phyloP scores from a whole-genome alignment of 257 asterid genomes.

The Echites panduratus region DNA sequence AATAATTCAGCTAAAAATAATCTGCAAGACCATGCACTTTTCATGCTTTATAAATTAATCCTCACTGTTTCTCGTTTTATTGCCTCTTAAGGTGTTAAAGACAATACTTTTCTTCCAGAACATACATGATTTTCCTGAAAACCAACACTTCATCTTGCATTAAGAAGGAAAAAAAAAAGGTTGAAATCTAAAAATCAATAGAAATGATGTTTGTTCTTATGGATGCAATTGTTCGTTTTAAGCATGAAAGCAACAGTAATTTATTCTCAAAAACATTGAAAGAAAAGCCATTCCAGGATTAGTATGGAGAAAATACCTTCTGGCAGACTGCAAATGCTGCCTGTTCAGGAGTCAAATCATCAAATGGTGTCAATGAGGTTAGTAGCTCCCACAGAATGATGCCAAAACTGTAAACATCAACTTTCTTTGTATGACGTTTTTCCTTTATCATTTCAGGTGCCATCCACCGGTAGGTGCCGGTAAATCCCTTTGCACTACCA shows the following conservation, averaged over 20 bases:
- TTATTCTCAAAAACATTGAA: background rate
- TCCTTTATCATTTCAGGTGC: slow-evolving; percentile 98
- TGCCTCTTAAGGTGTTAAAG: background rate
- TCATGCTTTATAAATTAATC: background rate
- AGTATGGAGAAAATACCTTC: slow-evolving; percentile 48
- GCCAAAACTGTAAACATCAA: slow-evolving; percentile 88
- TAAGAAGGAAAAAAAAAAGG: background rate
- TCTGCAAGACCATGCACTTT: background rate
- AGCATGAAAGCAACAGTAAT: background rate
- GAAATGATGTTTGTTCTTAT: background rate
- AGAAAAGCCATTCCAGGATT: background rate
- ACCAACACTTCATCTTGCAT: background rate
- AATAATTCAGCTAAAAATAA: background rate
- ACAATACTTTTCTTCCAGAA: background rate
- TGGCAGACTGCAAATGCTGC: slow-evolving; percentile 99
- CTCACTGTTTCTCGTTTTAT: background rate
- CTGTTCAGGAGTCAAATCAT: slow-evolving; percentile 92
- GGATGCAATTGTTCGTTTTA: too few relatives aligned
- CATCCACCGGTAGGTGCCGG: slow-evolving; percentile 99
- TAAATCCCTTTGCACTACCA: slow-evolving; percentile 88
- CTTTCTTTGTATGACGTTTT: slow-evolving; percentile 86
- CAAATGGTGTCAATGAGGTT: slow-evolving; percentile 86
- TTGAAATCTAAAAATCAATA: background rate
- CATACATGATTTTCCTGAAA: background rate
- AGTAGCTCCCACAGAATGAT: slow-evolving; percentile 91